Evolutionary conservation across 164 flowering plant genomes (phyloP).

Genomic region (Kingdonia uniflora): DNA sequence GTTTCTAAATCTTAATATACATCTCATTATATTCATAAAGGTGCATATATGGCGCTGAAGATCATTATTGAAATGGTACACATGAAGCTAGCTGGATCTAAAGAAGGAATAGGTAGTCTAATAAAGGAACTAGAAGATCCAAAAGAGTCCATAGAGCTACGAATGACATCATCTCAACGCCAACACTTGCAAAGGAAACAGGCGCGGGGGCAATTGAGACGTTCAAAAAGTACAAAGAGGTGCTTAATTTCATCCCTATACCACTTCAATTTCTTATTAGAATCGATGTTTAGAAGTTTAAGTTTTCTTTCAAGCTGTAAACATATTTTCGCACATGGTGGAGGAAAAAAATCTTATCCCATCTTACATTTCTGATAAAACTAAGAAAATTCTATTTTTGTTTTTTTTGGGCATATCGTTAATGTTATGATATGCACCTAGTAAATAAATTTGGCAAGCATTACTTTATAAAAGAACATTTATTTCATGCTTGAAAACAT

Average conservation of each 20-base stretch:
- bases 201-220: conserved; percentile 58
- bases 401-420: too few species aligned
- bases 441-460: background rate
- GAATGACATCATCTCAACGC: conserved; percentile 60
- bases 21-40: conserved; percentile 14
- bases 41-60: conserved; percentile 94
- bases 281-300: too few species aligned
- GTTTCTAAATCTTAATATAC: too few species aligned
- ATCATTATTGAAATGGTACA: conserved; percentile 93
- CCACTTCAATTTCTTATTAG: too few species aligned
- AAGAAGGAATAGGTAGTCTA: conserved; percentile 72
- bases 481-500: too few species aligned
- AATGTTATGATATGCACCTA: conserved; percentile 2
- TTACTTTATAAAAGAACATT: too few species aligned
- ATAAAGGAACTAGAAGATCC: conserved; percentile 85
- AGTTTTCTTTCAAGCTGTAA: too few species aligned
- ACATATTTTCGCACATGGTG: too few species aligned
- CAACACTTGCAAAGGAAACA: conserved; percentile 58
- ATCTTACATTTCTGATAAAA: too few species aligned
- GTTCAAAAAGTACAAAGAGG: conserved; percentile 55
- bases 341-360: too few species aligned
- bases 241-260: conserved; percentile 12
- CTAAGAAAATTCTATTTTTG: too few species aligned
- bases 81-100: conserved; percentile 70
- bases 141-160: conserved; percentile 53